Conservation (phyloP, 805 yeast species). For the Kuraishia ogatae region DNA sequence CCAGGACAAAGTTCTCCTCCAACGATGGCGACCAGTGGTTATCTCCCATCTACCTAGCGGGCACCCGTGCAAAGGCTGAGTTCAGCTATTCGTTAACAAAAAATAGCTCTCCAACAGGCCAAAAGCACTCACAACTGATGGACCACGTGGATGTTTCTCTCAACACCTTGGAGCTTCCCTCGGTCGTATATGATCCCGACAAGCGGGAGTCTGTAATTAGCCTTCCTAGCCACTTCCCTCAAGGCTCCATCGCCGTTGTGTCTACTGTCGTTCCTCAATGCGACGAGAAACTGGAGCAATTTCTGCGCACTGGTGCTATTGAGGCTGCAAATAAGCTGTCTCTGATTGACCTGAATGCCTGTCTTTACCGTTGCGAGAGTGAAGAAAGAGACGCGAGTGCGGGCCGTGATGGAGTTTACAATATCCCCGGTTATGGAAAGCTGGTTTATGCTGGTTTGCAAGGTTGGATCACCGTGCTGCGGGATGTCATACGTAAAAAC, state of each 20-base stretch:
- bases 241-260: conserved; percentile 84
- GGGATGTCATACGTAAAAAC: conserved; percentile 53
- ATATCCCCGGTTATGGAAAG: conserved; percentile 64
- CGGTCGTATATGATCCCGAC: conserved; percentile 31
- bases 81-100: conserved; percentile 50
- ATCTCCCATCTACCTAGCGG: conserved; percentile 50
- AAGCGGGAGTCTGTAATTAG: conserved; percentile 41
- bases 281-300: conserved; percentile 54
- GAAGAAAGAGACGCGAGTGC: conserved; percentile 80
- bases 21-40: conserved; percentile 39
- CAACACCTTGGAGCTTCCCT: conserved; percentile 41
- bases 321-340: conserved; percentile 57
- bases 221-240: conserved; percentile 63
- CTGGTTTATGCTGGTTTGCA: conserved; percentile 85
- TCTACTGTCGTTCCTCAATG: conserved; percentile 63
- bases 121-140: conserved; percentile 25
- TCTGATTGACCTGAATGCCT: conserved; percentile 63
- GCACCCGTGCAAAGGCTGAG: conserved; percentile 47
- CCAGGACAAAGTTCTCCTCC: conserved; percentile 66
- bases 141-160: conserved; percentile 62
- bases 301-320: conserved; percentile 65
- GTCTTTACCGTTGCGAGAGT: conserved; percentile 70
- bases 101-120: conserved; percentile 33
- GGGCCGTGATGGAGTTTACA: conserved; percentile 67
- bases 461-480: conserved; percentile 78